Percentiles rank a stretch among this genome's conserved stretches.
Evolutionary conservation across 2,329 filamentous ascomycete species (phyloP).

Genomic region (Monilinia fructigena): DNA sequence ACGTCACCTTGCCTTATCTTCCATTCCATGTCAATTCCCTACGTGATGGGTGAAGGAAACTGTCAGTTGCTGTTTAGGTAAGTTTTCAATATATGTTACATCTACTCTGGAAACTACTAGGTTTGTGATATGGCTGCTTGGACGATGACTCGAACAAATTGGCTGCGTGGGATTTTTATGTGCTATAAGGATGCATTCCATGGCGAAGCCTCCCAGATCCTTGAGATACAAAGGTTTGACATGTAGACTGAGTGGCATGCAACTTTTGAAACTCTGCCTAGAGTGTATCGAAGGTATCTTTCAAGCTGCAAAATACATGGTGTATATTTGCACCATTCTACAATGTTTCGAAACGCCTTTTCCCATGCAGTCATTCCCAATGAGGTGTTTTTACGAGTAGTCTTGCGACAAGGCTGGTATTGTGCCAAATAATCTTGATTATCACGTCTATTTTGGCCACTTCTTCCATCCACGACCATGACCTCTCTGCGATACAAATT

Average conservation of each 20-base stretch:
- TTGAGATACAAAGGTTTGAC: background rate
- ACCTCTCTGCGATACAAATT: conserved; percentile 53
- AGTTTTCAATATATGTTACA: background rate
- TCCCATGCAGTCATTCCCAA: conserved; percentile 28
- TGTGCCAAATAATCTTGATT: conserved; percentile 13
- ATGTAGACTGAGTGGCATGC: background rate
- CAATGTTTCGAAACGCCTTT: conserved; percentile 28
- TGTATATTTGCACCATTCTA: conserved; percentile 26
- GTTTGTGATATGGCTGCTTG: background rate
- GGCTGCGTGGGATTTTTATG: background rate
- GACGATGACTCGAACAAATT: background rate
- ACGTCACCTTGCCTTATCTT: background rate
- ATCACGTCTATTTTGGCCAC: conserved; percentile 56
- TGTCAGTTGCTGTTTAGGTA: background rate
- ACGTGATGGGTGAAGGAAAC: background rate
- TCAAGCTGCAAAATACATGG: conserved; percentile 1
- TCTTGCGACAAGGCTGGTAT: conserved; percentile 15
- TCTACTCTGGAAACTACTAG: background rate
- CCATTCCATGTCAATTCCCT: background rate
- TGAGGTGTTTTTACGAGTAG: conserved; percentile 31
- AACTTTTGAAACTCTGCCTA: background rate
- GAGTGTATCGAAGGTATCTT: background rate
- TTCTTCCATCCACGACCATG: conserved; percentile 74
- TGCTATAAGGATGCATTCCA: background rate
- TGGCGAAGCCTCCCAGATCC: background rate